A percentile compares a stretch with the other conserved stretches of the same genome.
phyloP scores from a whole-genome alignment of 192 early-diverging fungal genomes.

The Entomortierella chlamydospora region DNA sequence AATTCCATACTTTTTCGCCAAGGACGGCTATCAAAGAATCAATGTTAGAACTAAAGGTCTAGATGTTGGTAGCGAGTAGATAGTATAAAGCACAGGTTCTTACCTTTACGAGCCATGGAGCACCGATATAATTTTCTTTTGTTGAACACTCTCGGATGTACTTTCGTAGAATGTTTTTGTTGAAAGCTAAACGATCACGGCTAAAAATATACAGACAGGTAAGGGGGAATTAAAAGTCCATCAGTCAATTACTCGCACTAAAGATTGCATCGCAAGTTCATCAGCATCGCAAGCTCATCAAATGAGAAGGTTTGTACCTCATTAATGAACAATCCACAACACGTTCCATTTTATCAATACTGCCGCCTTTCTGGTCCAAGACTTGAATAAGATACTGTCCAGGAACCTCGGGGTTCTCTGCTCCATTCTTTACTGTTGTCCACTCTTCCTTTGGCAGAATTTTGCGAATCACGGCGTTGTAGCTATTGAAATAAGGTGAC shows the following conservation, averaged over 20 bases:
- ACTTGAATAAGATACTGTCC: slow-evolving; percentile 62
- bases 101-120: slow-evolving; percentile 80
- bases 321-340: slow-evolving; percentile 48
- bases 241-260: too few relatives aligned
- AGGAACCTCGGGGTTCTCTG: slow-evolving; percentile 18
- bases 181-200: slow-evolving; percentile 72
- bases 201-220: slow-evolving; percentile 23
- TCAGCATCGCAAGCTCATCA: too few relatives aligned
- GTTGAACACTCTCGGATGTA: slow-evolving; percentile 74
- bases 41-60: background rate
- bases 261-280: too few relatives aligned
- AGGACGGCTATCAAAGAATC: slow-evolving; percentile 8
- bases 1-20: slow-evolving; percentile 62
- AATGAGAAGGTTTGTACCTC: slow-evolving; percentile 27
- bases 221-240: too few relatives aligned
- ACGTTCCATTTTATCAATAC: slow-evolving; percentile 62
- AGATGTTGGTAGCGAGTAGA: background rate
- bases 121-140: slow-evolving; percentile 75
- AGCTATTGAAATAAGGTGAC: slow-evolving; percentile 30
- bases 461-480: slow-evolving; percentile 56
- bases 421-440: slow-evolving; percentile 20
- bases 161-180: slow-evolving; percentile 77
- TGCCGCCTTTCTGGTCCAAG: slow-evolving; percentile 64
- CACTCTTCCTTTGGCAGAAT: slow-evolving; percentile 45
- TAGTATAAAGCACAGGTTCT: too few relatives aligned